Conservation (phyloP, 2,329 filamentous ascomycete species). For the Exserohilum rostratum region DNA sequence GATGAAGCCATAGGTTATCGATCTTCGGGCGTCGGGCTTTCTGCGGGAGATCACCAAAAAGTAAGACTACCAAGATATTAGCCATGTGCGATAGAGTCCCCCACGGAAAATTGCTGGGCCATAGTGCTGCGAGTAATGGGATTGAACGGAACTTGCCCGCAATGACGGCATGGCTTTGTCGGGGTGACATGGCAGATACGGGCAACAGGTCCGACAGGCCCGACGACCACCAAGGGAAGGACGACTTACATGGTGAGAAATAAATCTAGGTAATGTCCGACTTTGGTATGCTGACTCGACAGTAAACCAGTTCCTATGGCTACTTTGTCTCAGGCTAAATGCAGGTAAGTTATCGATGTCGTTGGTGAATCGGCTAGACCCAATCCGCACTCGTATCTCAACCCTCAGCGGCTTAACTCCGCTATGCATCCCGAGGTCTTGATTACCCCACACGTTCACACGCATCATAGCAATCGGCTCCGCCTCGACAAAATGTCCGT, state of each 20-base stretch:
- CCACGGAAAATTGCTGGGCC: neutral
- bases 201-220: neutral
- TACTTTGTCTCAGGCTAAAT: neutral
- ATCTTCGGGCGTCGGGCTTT: neutral
- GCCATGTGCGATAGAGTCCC: neutral
- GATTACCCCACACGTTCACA: conserved; percentile 2
- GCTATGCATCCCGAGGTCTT: too few relatives aligned
- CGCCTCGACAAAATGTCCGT: neutral
- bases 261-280: neutral
- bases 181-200: neutral
- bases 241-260: neutral
- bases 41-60: neutral
- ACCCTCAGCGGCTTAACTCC: too few relatives aligned
- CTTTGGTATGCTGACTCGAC: neutral
- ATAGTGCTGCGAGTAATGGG: neutral
- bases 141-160: neutral
- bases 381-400: neutral
- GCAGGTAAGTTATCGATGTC: neutral
- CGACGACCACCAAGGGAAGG: neutral
- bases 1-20: conserved; percentile 23
- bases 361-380: conserved; percentile 3
- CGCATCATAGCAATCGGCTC: neutral
- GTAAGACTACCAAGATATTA: conserved; percentile 7
- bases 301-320: neutral
- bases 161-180: neutral